These are phyloP conservation scores for Irpex sp. DNA, from an alignment of 1,284 basidiomycete species.

Conservation along the genomic window DNA sequence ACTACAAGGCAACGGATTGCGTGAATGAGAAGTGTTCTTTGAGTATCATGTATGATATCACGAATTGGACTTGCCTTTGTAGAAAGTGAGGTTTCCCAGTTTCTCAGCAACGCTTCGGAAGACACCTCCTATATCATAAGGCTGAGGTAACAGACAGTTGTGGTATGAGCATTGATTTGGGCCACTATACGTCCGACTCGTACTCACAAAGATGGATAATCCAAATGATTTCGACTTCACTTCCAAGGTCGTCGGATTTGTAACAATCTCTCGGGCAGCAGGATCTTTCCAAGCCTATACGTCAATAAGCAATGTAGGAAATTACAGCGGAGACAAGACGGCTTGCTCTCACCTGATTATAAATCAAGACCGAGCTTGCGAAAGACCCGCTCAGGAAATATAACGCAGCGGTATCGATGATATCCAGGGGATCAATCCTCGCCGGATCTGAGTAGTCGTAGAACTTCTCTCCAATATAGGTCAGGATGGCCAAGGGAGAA, in stretches of 20 bases:
- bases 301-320: no score
- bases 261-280: background rate
- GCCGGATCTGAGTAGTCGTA: background rate
- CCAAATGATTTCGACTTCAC: background rate
- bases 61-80: background rate
- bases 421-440: background rate
- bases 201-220: background rate
- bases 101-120: background rate
- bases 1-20: background rate
- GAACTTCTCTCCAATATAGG: constrained; percentile 15
- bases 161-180: no score
- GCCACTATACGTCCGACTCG: no score
- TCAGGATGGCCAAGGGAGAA: constrained; percentile 13
- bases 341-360: background rate
- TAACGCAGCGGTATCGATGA: constrained; percentile 10
- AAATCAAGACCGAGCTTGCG: constrained; percentile 10
- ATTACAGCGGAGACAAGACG: no score
- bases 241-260: background rate
- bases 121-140: background rate
- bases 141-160: background rate
- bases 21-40: no score
- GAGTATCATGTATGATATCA: background rate
- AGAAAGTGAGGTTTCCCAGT: background rate
- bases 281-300: background rate
- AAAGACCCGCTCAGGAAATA: constrained; percentile 14